Evolutionary conservation across 169 alveolate species (phyloP).

Genomic region (Plasmodium falciparum): DNA sequence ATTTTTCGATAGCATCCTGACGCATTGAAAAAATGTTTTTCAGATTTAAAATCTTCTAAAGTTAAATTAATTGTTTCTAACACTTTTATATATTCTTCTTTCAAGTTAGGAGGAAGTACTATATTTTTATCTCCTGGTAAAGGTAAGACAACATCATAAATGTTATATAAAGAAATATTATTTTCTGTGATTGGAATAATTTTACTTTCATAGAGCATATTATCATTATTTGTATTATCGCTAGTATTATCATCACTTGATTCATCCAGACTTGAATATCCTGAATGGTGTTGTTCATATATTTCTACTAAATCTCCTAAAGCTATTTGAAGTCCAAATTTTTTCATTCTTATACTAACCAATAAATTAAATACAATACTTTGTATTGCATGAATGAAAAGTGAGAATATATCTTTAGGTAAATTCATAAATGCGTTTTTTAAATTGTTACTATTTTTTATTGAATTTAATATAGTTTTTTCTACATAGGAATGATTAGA

Average conservation of each 20-base stretch:
- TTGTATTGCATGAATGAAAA: conserved; percentile 95
- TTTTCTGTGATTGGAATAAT: conserved; percentile 83
- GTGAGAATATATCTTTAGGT: conserved; percentile 89
- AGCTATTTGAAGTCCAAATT: conserved; percentile 87
- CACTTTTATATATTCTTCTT: conserved; percentile 64
- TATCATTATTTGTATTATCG: conserved; percentile 60
- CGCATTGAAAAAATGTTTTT: conserved; percentile 78
- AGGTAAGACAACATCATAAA: conserved; percentile 93
- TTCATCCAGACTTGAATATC: conserved; percentile 16
- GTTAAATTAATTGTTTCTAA: conserved; percentile 76
- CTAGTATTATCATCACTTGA: conserved; percentile 81
- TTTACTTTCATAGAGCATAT: conserved; percentile 54
- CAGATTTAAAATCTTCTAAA: conserved; percentile 80
- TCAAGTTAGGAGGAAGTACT: conserved; percentile 84
- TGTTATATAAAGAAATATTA: conserved; percentile 85
- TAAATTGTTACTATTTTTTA: conserved; percentile 78
- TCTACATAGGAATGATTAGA: conserved; percentile 78
- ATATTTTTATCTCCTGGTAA: conserved; percentile 91
- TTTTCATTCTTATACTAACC: conserved; percentile 90
- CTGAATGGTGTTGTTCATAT: conserved; percentile 20
- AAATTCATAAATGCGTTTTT: conserved; percentile 87
- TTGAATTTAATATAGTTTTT: conserved; percentile 76
- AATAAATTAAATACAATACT: conserved; percentile 92
- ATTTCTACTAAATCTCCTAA: conserved; percentile 85
- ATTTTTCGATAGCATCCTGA: conserved; percentile 90